phyloP scores from a whole-genome alignment of 306 rosid genomes.

The Cajanus cajan region DNA sequence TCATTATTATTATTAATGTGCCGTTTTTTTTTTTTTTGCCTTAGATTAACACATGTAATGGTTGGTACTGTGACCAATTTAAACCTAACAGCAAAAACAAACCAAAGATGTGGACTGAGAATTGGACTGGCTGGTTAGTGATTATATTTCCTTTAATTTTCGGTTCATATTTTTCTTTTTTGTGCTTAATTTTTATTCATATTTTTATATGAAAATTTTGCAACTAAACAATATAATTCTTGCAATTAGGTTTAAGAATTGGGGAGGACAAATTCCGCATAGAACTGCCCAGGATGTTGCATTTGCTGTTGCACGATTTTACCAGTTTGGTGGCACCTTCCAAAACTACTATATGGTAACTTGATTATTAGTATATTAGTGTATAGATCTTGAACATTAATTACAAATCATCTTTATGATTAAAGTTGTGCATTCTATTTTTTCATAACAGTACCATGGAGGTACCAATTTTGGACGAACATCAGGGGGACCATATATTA shows the following conservation, averaged over 20 bases:
- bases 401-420: neutral
- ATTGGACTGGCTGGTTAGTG: slow-evolving; percentile 30
- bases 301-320: slow-evolving; percentile 42
- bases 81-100: neutral
- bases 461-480: slow-evolving; percentile 45
- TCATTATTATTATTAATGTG: neutral
- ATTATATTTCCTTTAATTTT: neutral
- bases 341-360: slow-evolving; percentile 46
- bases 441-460: slow-evolving; percentile 35
- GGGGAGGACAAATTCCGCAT: slow-evolving; percentile 35
- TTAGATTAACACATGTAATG: slow-evolving; percentile 30
- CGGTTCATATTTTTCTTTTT: too few species aligned
- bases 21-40: neutral
- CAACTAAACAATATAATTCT: neutral
- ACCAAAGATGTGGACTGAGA: slow-evolving; percentile 29
- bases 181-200: too few species aligned
- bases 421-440: neutral
- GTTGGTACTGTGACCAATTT: slow-evolving; percentile 29
- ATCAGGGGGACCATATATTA: slow-evolving; percentile 42
- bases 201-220: neutral
- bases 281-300: slow-evolving; percentile 49
- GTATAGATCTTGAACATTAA: neutral
- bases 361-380: neutral
- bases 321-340: slow-evolving; percentile 37
- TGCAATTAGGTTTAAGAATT: slow-evolving; percentile 30